Conservation (phyloP, 2,329 filamentous ascomycete genomes). For the Neofusicoccum sp. region DNA sequence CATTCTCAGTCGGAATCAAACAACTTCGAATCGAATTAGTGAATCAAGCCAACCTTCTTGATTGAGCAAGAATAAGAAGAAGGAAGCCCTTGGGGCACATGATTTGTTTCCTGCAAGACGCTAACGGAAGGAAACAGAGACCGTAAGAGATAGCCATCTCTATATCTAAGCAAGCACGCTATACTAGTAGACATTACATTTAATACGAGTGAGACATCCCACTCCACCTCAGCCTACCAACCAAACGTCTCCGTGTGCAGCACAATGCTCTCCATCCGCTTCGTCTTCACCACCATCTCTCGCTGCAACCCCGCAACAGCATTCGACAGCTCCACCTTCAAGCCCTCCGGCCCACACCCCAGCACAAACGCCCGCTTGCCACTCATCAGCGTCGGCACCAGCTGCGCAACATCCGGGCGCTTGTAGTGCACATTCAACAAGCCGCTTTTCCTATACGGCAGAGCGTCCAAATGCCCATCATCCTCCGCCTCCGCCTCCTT, state of each 20-base stretch:
- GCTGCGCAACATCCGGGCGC: background rate
- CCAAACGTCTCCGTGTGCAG: slow-evolving; percentile 3
- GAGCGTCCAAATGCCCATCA: background rate
- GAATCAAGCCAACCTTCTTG: no score
- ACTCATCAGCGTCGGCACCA: background rate
- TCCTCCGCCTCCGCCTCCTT: background rate
- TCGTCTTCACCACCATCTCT: background rate
- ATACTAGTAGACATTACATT: no score
- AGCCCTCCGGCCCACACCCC: background rate
- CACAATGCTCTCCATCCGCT: background rate
- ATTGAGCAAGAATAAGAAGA: no score
- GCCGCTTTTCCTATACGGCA: background rate
- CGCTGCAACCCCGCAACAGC: background rate
- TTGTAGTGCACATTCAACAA: background rate
- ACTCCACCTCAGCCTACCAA: background rate
- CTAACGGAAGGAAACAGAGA: no score
- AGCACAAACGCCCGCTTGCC: background rate
- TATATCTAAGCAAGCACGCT: no score
- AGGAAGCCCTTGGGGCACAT: no score
- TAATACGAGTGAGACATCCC: no score
- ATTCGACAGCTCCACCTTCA: background rate
- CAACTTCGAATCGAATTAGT: no score
- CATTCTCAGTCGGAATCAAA: no score
- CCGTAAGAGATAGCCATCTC: no score
- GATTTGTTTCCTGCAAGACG: no score